Base-by-base conservation (phyloP, 1,139 yeast species). In the Pichia sp. region DNA sequence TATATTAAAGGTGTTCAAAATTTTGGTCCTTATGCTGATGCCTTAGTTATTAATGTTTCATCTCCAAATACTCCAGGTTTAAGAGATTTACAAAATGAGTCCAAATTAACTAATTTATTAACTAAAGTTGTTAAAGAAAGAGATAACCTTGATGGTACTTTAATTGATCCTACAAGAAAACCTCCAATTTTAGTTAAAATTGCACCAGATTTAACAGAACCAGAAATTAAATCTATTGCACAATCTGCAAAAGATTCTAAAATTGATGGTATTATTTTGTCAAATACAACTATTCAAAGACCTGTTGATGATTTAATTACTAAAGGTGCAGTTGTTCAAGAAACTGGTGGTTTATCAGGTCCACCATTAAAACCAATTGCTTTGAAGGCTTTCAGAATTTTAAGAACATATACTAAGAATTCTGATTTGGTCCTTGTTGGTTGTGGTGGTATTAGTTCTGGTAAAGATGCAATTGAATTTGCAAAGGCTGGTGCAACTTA, bases 51-150 rank as follows among this genome's bases (percentile, higher is more conserved):
- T 55, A 90, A 90, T 61, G 96, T 90, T n/a, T 88, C 96, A 0
- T 86, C 95, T 44, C 98, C 98, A 53, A 90, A 90, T 64, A 92
- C 97, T 1, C 97, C 97, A 2, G 97, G 97, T 2, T 74, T 90
- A 56, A 79, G 97, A 61, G 88, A 83, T 57, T 75, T 90, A 56
- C 98, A 90, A 69, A 78, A 72, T 53, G 96, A 87, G 59, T 75
- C 74, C 53, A 86, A 84, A 63, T 74, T 90, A 51, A 78, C 88
- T 8, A 73, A 73, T 39, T 71, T 90, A 57, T 73, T 90, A 57
- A 69, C 77, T 3, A 71, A 81, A n/a, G 86, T 84, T 41, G 84
- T 83, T 8, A 62, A 67, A 1, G 83, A 81, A 61, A 74, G 90
- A 65, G 70, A 83, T 54, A 54, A 62, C 0, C 67, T 79, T 42